Evolutionary conservation across 768 basidiomycete genomes (phyloP).

Genomic region (Lactarius quietus): DNA sequence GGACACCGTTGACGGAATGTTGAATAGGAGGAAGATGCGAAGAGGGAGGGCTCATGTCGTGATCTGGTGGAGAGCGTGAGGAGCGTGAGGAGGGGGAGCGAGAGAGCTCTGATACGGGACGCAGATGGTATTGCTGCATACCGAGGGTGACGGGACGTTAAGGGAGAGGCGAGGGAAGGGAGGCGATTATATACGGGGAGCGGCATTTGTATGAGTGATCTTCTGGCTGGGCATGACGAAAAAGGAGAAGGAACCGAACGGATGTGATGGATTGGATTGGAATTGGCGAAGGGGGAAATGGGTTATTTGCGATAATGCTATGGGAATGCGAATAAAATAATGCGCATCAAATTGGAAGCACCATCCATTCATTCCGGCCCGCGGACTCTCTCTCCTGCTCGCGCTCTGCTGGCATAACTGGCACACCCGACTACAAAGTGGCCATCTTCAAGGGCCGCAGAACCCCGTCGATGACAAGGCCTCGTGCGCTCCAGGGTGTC

Average conservation of each 20-base stretch:
- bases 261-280: constrained; percentile 23
- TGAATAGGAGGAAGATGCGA: constrained; percentile 26
- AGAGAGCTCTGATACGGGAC: constrained; percentile 24
- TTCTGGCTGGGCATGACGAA: constrained; percentile 18
- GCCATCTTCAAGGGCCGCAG: constrained; percentile 17
- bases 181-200: constrained; percentile 23
- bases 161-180: not conserved
- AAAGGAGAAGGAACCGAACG: constrained; percentile 19
- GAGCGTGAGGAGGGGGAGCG: constrained; percentile 23
- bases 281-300: constrained; percentile 11
- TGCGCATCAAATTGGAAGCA: constrained; percentile 22
- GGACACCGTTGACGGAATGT: constrained; percentile 11
- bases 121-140: constrained; percentile 26
- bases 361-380: constrained; percentile 19
- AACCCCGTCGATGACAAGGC: constrained; percentile 17
- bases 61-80: constrained; percentile 15
- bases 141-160: not conserved
- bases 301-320: not conserved
- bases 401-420: not conserved
- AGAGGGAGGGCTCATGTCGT: constrained; percentile 19
- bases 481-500: constrained; percentile 20
- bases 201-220: constrained; percentile 25
- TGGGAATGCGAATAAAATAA: constrained; percentile 6
- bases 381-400: constrained; percentile 15
- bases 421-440: not conserved